A percentile compares a stretch with the other conserved stretches of the same genome.
Conservation (phyloP, 257 asterid genomes). For the Forsythia viridissima region DNA sequence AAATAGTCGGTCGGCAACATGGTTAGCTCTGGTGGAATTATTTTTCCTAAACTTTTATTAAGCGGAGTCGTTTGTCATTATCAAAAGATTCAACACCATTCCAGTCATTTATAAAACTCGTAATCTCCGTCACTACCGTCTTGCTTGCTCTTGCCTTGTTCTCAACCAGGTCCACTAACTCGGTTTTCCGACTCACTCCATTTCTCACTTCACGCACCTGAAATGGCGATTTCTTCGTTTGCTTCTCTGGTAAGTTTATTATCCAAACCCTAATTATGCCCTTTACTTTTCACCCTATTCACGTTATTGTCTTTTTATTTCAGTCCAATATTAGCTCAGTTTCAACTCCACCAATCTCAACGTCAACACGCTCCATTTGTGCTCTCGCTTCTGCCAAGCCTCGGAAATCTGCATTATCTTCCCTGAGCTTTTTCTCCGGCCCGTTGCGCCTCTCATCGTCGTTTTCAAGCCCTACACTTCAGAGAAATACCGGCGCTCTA, state of each 20-base stretch:
- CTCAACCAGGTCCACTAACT: no score
- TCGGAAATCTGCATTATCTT: slow-evolving; percentile 38
- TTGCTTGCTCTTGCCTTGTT: not conserved
- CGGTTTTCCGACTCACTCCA: not conserved
- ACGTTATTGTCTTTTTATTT: not conserved
- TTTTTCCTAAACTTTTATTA: no score
- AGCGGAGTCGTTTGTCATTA: slow-evolving; percentile 39
- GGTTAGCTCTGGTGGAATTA: no score
- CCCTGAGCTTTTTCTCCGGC: slow-evolving; percentile 52
- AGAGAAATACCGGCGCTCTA: slow-evolving; percentile 26
- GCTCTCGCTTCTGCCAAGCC: slow-evolving; percentile 34
- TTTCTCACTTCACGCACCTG: not conserved
- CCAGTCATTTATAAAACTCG: slow-evolving; percentile 37
- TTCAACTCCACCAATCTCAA: slow-evolving; percentile 45
- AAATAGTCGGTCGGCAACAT: no score
- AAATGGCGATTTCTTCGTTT: slow-evolving; percentile 66
- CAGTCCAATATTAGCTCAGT: slow-evolving; percentile 68
- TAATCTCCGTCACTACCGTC: slow-evolving; percentile 44
- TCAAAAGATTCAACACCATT: slow-evolving; percentile 25
- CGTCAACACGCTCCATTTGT: slow-evolving; percentile 26
- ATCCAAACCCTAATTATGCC: slow-evolving; percentile 28
- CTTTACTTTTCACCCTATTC: not conserved
- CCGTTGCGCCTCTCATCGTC: slow-evolving; percentile 41
- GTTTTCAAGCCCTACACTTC: slow-evolving; percentile 25
- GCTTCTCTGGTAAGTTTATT: slow-evolving; percentile 47